Percentiles rank a stretch among this genome's conserved stretches.
Evolutionary conservation across 164 flowering plant species (phyloP).

Genomic region (Santalum album): DNA sequence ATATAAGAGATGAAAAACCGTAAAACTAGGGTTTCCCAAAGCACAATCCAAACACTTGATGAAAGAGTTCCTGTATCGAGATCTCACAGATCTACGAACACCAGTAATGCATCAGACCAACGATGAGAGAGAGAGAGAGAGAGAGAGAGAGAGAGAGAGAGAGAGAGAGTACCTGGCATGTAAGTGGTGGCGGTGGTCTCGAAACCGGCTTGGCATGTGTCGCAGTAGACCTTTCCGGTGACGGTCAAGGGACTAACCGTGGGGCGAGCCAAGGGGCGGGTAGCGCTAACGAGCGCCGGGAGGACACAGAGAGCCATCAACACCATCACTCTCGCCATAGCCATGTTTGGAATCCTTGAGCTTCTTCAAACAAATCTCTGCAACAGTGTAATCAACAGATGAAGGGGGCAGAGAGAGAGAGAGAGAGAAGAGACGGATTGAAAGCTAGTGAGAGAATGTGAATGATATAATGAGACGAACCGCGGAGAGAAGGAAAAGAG

Average conservation of each 20-base stretch:
- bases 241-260: slow-evolving; percentile 12
- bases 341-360: too few relatives aligned
- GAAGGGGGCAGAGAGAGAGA: too few relatives aligned
- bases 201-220: slow-evolving; percentile 62
- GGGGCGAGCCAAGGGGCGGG: slow-evolving; percentile 20
- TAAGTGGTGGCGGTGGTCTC: slow-evolving; percentile 52
- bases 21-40: too few relatives aligned
- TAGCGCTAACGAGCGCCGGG: slow-evolving; percentile 30
- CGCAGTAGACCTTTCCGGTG: slow-evolving; percentile 56
- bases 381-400: too few relatives aligned
- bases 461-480: too few relatives aligned
- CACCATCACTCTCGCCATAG: slow-evolving; percentile 30
- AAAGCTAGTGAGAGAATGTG: too few relatives aligned
- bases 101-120: background rate
- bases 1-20: too few relatives aligned
- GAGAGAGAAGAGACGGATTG: too few relatives aligned
- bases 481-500: too few relatives aligned
- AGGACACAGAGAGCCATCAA: slow-evolving; percentile 35
- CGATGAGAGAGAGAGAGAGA: background rate
- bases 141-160: background rate
- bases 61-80: too few relatives aligned
- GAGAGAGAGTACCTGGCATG: slow-evolving; percentile 36
- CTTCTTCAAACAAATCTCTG: too few relatives aligned
- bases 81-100: background rate
- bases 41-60: too few relatives aligned